phyloP scores from a whole-genome alignment of 2,329 filamentous ascomycete species.

The Tolypocladium ovalisporum region DNA sequence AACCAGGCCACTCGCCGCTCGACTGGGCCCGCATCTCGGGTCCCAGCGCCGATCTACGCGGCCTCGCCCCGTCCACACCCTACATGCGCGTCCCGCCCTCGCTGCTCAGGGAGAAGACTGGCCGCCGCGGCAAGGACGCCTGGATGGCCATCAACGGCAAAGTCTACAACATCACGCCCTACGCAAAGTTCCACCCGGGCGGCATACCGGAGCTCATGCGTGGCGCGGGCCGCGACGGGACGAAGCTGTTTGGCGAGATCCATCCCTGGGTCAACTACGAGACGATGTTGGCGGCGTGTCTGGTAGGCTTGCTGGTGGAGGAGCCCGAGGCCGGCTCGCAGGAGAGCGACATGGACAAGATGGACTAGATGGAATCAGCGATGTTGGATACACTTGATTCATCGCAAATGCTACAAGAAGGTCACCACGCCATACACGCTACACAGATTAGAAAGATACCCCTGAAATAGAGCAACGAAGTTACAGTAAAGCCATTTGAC shows the following conservation, averaged over 20 bases:
- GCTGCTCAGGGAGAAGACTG: constrained; percentile 67
- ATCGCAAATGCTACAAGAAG: not conserved
- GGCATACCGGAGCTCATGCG: constrained; percentile 64
- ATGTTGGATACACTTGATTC: not conserved
- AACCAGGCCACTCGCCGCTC: constrained; percentile 86
- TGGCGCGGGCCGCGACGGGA: constrained; percentile 51
- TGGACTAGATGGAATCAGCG: constrained; percentile 35
- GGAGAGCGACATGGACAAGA: constrained; percentile 42
- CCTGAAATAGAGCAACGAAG: not conserved
- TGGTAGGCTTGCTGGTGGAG: constrained; percentile 52
- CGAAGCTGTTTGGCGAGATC: constrained; percentile 52
- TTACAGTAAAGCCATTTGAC: not conserved
- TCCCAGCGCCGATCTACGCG: constrained; percentile 57
- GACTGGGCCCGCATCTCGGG: constrained; percentile 82
- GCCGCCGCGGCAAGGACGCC: constrained; percentile 72
- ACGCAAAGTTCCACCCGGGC: constrained; percentile 83
- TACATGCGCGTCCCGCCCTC: constrained; percentile 71
- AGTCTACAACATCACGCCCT: constrained; percentile 91
- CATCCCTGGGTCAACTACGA: constrained; percentile 67
- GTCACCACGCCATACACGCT: not conserved
- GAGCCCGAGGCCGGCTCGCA: constrained; percentile 32
- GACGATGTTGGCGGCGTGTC: constrained; percentile 53
- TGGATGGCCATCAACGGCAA: constrained; percentile 86
- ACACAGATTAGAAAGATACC: not conserved
- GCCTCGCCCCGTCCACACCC: constrained; percentile 37